phyloP scores from a whole-genome alignment of 805 yeast species.

The Pichia thaimueangensis region DNA sequence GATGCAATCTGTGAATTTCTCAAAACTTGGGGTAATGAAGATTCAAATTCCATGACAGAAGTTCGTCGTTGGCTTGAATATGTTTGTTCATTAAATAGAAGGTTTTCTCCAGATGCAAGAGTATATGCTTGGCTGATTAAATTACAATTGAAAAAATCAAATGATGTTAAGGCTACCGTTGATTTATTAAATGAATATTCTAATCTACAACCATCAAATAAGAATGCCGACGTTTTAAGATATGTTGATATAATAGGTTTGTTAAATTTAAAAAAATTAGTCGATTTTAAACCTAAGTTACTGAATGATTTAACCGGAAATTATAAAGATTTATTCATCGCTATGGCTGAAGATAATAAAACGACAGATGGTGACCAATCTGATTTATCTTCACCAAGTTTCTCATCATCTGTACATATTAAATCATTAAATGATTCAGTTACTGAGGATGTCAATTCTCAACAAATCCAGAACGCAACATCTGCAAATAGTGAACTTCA shows the following conservation, averaged over 20 bases:
- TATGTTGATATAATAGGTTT: conserved; percentile 43
- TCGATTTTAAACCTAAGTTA: conserved; percentile 24
- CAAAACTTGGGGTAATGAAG: conserved; percentile 28
- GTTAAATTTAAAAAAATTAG: conserved; percentile 35
- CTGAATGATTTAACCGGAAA: conserved; percentile 22
- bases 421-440: not conserved
- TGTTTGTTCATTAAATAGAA: conserved; percentile 14
- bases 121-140: conserved; percentile 27
- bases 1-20: conserved; percentile 68
- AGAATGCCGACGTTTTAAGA: conserved; percentile 31
- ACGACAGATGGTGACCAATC: not conserved
- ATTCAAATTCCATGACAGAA: conserved; percentile 18
- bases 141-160: conserved; percentile 22
- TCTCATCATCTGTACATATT: not conserved
- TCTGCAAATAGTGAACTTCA: not conserved
- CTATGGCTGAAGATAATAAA: conserved; percentile 8
- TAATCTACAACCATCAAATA: conserved; percentile 18
- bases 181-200: conserved; percentile 16
- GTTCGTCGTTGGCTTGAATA: conserved; percentile 24
- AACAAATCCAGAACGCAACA: too few species aligned
- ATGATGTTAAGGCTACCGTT: conserved; percentile 10
- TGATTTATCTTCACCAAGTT: not conserved
- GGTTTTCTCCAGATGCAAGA: conserved; percentile 23
- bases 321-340: conserved; percentile 21
- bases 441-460: not conserved